phyloP scores from a whole-genome alignment of 495 filamentous ascomycete genomes.

The Hyaloscypha finlandica region DNA sequence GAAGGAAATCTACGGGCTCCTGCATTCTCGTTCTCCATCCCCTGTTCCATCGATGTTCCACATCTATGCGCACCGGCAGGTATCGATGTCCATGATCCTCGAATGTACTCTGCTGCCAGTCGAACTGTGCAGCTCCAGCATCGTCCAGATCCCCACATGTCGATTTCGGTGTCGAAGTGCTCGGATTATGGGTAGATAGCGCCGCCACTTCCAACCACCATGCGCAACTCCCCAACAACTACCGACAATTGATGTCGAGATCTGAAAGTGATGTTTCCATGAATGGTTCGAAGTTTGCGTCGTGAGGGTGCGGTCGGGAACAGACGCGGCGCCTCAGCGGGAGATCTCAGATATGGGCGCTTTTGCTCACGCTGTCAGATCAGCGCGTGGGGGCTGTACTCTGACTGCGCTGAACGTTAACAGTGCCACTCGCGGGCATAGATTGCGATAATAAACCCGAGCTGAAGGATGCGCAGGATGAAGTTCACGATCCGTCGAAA shows the following conservation, averaged over 20 bases:
- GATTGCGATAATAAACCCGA: neutral
- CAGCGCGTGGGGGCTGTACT: neutral
- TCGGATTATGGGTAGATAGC: neutral
- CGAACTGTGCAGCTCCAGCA: slow-evolving; percentile 17
- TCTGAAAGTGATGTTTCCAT: slow-evolving; percentile 14
- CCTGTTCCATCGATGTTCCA: neutral
- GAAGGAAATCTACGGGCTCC: neutral
- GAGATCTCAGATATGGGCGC: slow-evolving; percentile 10
- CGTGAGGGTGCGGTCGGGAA: neutral
- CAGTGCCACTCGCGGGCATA: neutral
- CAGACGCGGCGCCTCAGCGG: neutral
- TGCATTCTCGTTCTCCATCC: neutral
- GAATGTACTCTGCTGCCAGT: slow-evolving; percentile 12
- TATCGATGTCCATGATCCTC: slow-evolving; percentile 13
- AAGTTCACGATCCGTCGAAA: slow-evolving; percentile 1
- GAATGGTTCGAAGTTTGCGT: slow-evolving; percentile 3
- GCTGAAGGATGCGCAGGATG: neutral
- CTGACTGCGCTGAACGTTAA: neutral
- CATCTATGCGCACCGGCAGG: neutral
- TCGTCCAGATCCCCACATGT: slow-evolving; percentile 5
- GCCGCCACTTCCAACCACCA: neutral
- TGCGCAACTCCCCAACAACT: slow-evolving; percentile 13
- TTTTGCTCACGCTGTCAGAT: neutral
- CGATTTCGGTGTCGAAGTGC: neutral
- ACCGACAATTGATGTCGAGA: slow-evolving; percentile 15